Base-by-base conservation (phyloP, 1,139 yeast genomes). In the Debaryomycetaceae sp. region DNA sequence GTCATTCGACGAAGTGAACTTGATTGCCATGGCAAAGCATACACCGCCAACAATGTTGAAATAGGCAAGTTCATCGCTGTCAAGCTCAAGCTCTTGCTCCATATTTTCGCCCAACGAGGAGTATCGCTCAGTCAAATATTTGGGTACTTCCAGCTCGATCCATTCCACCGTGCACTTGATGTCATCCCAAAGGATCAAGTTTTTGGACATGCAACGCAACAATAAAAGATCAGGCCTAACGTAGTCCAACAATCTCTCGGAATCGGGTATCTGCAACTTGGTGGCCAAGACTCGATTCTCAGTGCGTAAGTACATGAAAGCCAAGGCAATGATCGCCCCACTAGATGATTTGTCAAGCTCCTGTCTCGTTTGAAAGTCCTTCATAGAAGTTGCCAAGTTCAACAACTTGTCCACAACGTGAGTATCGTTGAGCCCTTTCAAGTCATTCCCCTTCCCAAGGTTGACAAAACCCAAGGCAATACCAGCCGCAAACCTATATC, bases 401-500 rank as follows among this genome's bases (percentile, higher is more conserved):
- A 84, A 53, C 27, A 89, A 59, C 34, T 65, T 67, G 37, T 82
- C 88, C n/a, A 80, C 74, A 3, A 85, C 73, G 45, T 73, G 81
- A 1, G 84, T 73, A 49, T 84, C 95, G 42, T 75, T 71, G 26
- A 79, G 57, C 0, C 83, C 82, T 29, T 71, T 62, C 31, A 80
- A 58, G 37, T 74, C 76, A 36, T 71, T 68, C 1, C 95, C 95
- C 41, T 76, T 75, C 1, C 94, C 96, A 22, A 88, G 56, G 48
- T 89, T 88, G n/a, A 89, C 80, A 39, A 79, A 73, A 0, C 99
- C 99, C 16, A 89, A 56, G 0, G 96, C 76, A 28, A 91, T 71
- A 0, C 98, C 98, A 0, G 95, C 91, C 1, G 95, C 84, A 21
- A 89, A 60, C 38, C 94, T 66, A 46, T 91, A 89, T 1, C 94